Evolutionary conservation across 345 rosid species (phyloP).

Genomic region (Salix dunnii): DNA sequence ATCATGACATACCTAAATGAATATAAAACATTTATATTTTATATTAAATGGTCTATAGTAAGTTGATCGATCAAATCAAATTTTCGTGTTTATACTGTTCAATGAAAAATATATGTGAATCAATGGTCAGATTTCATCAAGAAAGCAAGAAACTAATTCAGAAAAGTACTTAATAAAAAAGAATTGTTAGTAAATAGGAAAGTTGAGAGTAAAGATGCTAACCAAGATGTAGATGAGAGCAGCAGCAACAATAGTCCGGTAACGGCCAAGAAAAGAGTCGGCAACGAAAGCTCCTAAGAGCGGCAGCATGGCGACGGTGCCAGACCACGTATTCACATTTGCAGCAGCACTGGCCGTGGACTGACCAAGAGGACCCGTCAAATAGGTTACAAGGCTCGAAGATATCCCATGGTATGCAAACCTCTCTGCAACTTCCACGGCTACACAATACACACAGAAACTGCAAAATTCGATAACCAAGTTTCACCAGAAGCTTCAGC

Average conservation of each 20-base stretch:
- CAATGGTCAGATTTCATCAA: too few species aligned
- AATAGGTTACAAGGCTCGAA: conserved; percentile 4
- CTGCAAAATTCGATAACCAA: neutral
- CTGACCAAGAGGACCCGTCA: conserved; percentile 2
- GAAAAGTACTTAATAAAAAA: too few species aligned
- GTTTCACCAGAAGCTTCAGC: too few species aligned
- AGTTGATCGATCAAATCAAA: too few species aligned
- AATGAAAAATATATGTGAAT: too few species aligned
- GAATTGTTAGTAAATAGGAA: neutral
- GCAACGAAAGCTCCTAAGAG: conserved; percentile 6
- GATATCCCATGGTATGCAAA: conserved; percentile 2
- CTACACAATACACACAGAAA: neutral
- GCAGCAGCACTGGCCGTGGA: neutral
- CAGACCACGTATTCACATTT: conserved; percentile 13
- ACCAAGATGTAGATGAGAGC: conserved; percentile 4
- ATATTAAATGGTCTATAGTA: too few species aligned
- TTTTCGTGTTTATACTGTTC: neutral
- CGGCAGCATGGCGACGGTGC: neutral
- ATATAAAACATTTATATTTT: too few species aligned
- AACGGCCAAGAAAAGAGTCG: conserved; percentile 16
- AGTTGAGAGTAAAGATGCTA: neutral
- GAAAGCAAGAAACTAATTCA: too few species aligned
- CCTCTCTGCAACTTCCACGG: conserved; percentile 8
- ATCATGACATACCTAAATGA: too few species aligned
- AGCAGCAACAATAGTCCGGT: conserved; percentile 2